Evolutionary conservation across 371 early-diverging fungal genomes (phyloP), one percentile per base, ranked within the genome.

Genomic region (Mucor velutinosus): DNA sequence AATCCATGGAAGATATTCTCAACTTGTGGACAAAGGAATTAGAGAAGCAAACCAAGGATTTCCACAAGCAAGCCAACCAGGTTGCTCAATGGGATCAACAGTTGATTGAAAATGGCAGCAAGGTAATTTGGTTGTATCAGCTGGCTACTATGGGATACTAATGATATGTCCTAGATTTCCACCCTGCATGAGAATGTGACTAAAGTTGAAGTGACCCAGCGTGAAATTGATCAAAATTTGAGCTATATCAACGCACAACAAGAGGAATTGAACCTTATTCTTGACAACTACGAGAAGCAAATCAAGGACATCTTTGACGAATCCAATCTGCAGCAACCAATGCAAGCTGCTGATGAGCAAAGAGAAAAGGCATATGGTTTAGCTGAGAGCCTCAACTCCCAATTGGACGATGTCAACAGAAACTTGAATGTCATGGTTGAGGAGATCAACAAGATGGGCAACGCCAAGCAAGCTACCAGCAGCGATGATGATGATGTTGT

Each of bases 241-340:
- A 90, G 89, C 53, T 92, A 92, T 73, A 90, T 97, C 73, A 93
- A 94, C 64, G 75, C 87, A 39, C 96, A 95, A 79, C 97, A 96
- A 72, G 80, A 79, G 41, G 95, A 95, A 65, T 85, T 97, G 58
- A 85, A 83, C 71, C 73, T 73, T n/a, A 85, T 93, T 45, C 83
- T 97, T 65, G 90, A 93, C 60, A 79, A 76, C n/a, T 96, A 93
- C 69, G 94, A 95, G 74, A 85, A 77, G 27, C 89, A 91, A 64
- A 84, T 94, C 29, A 80, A 78, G 43, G 79, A 81, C 30, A 74
- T 86, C 39, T 81, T 80, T 66, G 81, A 86, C 19, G 73, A 86
- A 70, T 80, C 78, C 58, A 79, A 78, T 32, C 64, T 83, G 35
- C 77, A 82, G 41, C 82, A 82, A 33, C 80, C 86, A 25, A 64